Evolutionary conservation across 257 asterid genomes (phyloP).

Genomic region (Ajuga chamaepitys): DNA sequence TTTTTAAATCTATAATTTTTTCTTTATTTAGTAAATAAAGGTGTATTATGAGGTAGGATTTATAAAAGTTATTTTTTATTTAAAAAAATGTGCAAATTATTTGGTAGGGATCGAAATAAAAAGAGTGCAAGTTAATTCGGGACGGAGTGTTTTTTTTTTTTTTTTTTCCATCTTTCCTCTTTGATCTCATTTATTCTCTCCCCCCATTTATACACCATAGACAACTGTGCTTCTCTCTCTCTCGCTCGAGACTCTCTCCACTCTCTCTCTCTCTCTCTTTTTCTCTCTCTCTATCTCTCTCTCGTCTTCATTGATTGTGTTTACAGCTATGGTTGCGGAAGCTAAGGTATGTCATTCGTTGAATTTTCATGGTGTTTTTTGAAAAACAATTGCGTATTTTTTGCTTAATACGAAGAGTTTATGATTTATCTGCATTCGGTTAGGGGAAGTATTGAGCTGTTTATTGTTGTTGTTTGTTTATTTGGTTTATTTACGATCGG

Average conservation of each 20-base stretch:
- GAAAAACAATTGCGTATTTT: neutral
- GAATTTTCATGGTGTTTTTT: neutral
- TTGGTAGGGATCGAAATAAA: too few relatives aligned
- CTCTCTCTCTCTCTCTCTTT: constrained; percentile 4
- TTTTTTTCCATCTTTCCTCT: constrained; percentile 5
- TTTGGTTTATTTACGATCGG: constrained; percentile 6
- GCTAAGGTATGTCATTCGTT: constrained; percentile 40
- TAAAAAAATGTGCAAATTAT: too few relatives aligned
- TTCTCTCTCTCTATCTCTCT: neutral
- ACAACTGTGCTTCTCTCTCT: constrained; percentile 6
- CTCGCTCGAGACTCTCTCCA: neutral
- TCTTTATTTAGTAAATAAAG: too few relatives aligned
- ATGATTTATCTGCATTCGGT: neutral
- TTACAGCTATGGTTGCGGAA: constrained; percentile 55
- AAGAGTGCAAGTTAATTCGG: too few relatives aligned
- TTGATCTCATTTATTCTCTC: neutral
- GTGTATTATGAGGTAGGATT: too few relatives aligned
- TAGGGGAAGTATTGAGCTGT: neutral
- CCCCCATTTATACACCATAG: constrained; percentile 22
- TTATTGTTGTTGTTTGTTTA: neutral
- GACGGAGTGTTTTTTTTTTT: too few relatives aligned
- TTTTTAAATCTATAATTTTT: too few relatives aligned
- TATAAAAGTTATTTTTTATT: too few relatives aligned
- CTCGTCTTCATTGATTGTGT: constrained; percentile 14
- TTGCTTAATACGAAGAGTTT: neutral